Conservation (phyloP, 805 yeast species). For the Saturnispora silvae region DNA sequence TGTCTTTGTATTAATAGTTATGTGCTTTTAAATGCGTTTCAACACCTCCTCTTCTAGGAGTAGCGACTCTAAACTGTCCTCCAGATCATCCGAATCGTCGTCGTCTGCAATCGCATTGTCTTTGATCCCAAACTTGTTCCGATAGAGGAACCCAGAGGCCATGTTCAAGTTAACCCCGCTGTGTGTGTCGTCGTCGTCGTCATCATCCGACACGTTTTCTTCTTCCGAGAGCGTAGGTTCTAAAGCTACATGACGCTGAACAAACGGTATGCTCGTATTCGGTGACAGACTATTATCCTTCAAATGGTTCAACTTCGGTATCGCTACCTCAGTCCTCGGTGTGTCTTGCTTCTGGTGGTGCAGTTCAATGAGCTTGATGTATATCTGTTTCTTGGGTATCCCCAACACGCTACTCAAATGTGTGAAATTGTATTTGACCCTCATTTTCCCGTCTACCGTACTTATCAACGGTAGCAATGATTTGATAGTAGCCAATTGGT, state of each 20-base stretch:
- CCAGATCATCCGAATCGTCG: slow-evolving; percentile 6
- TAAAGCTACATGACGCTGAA: too few species aligned
- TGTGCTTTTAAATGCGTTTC: not conserved
- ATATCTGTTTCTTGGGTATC: slow-evolving; percentile 12
- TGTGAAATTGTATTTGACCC: slow-evolving; percentile 16
- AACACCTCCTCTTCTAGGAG: slow-evolving; percentile 13
- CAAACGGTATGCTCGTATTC: not conserved
- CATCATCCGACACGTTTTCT: not conserved
- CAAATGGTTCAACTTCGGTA: too few species aligned
- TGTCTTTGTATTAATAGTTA: too few species aligned
- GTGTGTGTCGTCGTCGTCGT: not conserved
- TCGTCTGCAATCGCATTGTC: not conserved
- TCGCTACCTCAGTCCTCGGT: too few species aligned
- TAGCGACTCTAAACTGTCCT: slow-evolving; percentile 19
- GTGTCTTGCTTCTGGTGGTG: not conserved
- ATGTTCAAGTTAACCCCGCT: slow-evolving; percentile 17
- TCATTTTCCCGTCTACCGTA: slow-evolving; percentile 13
- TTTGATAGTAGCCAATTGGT: slow-evolving; percentile 9
- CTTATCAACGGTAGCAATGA: slow-evolving; percentile 12
- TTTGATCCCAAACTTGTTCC: slow-evolving; percentile 4
- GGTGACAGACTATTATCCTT: not conserved
- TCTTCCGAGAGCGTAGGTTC: too few species aligned
- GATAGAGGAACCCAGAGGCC: slow-evolving; percentile 20
- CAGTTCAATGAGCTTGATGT: slow-evolving; percentile 19
- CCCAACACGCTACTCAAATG: slow-evolving; percentile 12